Conservation (phyloP, 768 basidiomycete species). For the Boletus pseudopeckii region DNA sequence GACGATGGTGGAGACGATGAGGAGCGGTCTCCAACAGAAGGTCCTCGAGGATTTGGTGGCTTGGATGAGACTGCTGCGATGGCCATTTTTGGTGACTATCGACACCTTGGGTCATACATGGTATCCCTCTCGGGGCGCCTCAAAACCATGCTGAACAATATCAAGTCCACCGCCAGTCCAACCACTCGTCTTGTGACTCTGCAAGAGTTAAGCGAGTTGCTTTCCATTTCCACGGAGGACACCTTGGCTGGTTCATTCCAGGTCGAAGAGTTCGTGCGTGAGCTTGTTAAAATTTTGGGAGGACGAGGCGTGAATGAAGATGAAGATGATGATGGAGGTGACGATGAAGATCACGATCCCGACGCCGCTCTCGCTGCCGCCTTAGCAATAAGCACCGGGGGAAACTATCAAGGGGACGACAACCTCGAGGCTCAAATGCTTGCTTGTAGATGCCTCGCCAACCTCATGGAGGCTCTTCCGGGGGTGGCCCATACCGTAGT, state of each 20-base stretch:
- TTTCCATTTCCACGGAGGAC: slow-evolving; percentile 96
- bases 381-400: slow-evolving; percentile 74
- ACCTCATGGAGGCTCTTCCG: slow-evolving; percentile 98
- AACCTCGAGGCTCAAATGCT: slow-evolving; percentile 93
- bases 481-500: slow-evolving; percentile 97
- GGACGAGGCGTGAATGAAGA: slow-evolving; percentile 69
- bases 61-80: slow-evolving; percentile 70
- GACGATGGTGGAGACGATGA: slow-evolving; percentile 41
- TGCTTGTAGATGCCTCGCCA: slow-evolving; percentile 94
- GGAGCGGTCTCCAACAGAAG: slow-evolving; percentile 35
- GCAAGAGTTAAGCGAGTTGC: slow-evolving; percentile 91
- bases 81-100: slow-evolving; percentile 84
- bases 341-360: slow-evolving; percentile 67
- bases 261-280: slow-evolving; percentile 86
- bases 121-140: slow-evolving; percentile 82
- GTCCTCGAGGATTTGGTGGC: slow-evolving; percentile 41
- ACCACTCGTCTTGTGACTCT: slow-evolving; percentile 85
- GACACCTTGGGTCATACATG: slow-evolving; percentile 91
- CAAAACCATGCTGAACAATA: slow-evolving; percentile 86
- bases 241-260: slow-evolving; percentile 95
- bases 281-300: slow-evolving; percentile 87
- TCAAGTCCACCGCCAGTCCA: slow-evolving; percentile 80
- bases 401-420: slow-evolving; percentile 72
- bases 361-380: slow-evolving; percentile 88
- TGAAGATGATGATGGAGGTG: slow-evolving; percentile 71